phyloP scores from a whole-genome alignment of 192 early-diverging fungal genomes.

The Coemansia guatemalensis region DNA sequence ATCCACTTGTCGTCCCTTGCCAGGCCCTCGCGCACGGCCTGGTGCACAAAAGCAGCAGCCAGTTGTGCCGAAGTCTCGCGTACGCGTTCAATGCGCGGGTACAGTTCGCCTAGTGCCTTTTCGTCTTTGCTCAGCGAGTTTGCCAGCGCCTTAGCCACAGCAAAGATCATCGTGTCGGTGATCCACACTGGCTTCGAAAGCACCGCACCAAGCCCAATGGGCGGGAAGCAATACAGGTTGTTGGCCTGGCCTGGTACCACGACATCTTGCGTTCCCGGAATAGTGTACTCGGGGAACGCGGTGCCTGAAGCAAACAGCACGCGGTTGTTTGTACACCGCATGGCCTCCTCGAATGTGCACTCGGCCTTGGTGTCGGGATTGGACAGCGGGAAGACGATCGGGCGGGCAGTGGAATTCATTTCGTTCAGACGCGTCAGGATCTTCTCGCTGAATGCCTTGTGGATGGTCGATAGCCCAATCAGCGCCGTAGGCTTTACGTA shows the following conservation, averaged over 20 bases:
- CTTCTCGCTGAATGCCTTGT: constrained; percentile 72
- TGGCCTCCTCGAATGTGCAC: constrained; percentile 90
- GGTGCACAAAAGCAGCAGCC: constrained; percentile 68
- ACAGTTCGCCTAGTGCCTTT: constrained; percentile 60
- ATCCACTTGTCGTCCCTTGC: constrained; percentile 45
- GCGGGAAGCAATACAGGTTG: constrained; percentile 98
- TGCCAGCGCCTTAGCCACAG: constrained; percentile 73
- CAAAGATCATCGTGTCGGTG: constrained; percentile 82
- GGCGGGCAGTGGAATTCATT: constrained; percentile 59
- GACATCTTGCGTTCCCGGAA: constrained; percentile 52
- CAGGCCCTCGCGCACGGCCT: constrained; percentile 54
- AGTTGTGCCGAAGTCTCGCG: constrained; percentile 73
- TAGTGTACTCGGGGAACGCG: constrained; percentile 77
- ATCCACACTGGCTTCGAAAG: constrained; percentile 71
- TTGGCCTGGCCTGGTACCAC: constrained; percentile 81
- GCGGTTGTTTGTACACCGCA: constrained; percentile 73
- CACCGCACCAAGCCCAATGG: constrained; percentile 84
- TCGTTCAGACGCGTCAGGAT: constrained; percentile 75
- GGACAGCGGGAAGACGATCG: constrained; percentile 88
- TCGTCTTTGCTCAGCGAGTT: constrained; percentile 71
- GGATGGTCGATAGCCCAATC: constrained; percentile 80
- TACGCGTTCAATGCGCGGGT: constrained; percentile 54
- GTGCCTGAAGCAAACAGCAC: constrained; percentile 92
- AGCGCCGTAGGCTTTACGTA: constrained; percentile 84
- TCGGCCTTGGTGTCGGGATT: constrained; percentile 89